Conservation (phyloP, 768 basidiomycete genomes). For the Boletus insuetus region DNA sequence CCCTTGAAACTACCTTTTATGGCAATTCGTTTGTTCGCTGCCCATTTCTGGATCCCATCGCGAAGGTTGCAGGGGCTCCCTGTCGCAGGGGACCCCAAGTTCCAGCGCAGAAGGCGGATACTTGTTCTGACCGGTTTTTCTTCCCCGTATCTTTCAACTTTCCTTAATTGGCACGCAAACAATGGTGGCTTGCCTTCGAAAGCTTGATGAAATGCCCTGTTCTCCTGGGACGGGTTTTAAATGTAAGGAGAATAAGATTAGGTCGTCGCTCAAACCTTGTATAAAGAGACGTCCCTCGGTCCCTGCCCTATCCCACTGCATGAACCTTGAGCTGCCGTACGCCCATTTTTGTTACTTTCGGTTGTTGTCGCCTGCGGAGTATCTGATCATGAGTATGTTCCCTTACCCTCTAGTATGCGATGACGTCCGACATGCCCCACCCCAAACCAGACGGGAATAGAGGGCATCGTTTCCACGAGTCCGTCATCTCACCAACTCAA, state of each 20-base stretch:
- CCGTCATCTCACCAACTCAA: slow-evolving; percentile 48
- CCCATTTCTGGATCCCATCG: slow-evolving; percentile 31
- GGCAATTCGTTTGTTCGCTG: slow-evolving; percentile 37
- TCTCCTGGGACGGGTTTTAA: slow-evolving; percentile 26
- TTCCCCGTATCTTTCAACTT: slow-evolving; percentile 32
- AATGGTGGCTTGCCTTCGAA: slow-evolving; percentile 30
- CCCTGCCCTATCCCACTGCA: slow-evolving; percentile 30
- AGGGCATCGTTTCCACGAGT: slow-evolving; percentile 27
- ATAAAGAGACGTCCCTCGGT: slow-evolving; percentile 33
- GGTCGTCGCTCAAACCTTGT: slow-evolving; percentile 31
- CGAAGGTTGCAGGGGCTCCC: slow-evolving; percentile 22
- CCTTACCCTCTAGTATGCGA: slow-evolving; percentile 30
- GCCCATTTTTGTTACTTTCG: slow-evolving; percentile 32
- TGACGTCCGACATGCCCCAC: slow-evolving; percentile 35
- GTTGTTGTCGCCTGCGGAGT: slow-evolving; percentile 19
- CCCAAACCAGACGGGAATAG: slow-evolving; percentile 35
- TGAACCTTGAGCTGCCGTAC: slow-evolving; percentile 39
- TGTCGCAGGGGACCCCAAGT: slow-evolving; percentile 30
- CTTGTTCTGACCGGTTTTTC: slow-evolving; percentile 29
- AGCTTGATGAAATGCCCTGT: slow-evolving; percentile 13
- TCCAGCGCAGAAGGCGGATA: slow-evolving; percentile 35
- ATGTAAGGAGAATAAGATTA: slow-evolving; percentile 32
- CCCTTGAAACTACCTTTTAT: slow-evolving; percentile 37
- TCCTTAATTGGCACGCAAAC: slow-evolving; percentile 32
- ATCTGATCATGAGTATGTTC: slow-evolving; percentile 33